Conservation (phyloP, 2,329 filamentous ascomycete species). For the Pestalotiopsis sp. region DNA sequence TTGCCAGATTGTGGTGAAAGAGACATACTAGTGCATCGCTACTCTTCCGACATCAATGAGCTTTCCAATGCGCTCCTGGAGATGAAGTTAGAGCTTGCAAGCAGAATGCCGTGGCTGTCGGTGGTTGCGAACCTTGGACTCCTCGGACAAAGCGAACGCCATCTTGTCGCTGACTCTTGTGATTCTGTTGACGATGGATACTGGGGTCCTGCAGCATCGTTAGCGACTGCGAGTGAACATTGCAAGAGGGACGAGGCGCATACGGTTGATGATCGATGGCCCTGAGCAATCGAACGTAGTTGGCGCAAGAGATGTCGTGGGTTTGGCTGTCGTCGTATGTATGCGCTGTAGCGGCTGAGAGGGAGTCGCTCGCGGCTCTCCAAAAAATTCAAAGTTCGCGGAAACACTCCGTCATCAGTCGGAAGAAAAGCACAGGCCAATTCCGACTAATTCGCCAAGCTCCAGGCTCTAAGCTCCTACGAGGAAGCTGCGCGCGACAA, state of each 20-base stretch:
- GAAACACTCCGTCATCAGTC: constrained; percentile 8
- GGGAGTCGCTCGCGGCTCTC: constrained; percentile 1
- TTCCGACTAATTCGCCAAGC: background rate
- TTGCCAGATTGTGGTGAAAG: background rate
- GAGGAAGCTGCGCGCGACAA: background rate
- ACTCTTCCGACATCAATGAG: constrained; percentile 93
- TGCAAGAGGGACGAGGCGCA: background rate
- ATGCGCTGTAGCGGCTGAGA: background rate
- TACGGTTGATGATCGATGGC: background rate
- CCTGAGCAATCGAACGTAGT: background rate
- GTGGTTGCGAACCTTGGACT: constrained; percentile 76
- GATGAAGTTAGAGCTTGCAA: constrained; percentile 16
- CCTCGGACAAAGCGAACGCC: constrained; percentile 78
- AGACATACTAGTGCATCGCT: constrained; percentile 88
- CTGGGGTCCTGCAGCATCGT: background rate
- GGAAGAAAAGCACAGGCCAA: background rate
- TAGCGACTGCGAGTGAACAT: background rate
- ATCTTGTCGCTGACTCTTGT: constrained; percentile 39
- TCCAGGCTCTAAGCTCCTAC: constrained; percentile 1
- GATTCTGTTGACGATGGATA: background rate
- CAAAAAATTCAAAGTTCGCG: constrained; percentile 10
- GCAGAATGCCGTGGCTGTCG: background rate
- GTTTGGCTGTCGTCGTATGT: background rate
- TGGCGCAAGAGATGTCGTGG: background rate
- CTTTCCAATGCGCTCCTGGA: constrained; percentile 94